Conservation (phyloP, 2,329 filamentous ascomycete genomes). For the Curvularia verruculosa region DNA sequence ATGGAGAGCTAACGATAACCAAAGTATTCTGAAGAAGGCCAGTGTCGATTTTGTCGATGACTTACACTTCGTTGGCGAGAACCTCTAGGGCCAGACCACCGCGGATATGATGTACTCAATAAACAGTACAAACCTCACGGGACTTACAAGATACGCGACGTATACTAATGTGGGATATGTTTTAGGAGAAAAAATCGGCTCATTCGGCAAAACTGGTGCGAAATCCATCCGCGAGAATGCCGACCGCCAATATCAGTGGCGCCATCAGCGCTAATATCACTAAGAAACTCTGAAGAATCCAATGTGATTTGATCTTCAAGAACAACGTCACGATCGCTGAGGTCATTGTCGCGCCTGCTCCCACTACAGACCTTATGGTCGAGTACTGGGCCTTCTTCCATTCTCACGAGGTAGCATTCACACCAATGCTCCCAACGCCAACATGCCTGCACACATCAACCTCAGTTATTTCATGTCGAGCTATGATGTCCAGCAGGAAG, state of each 20-base stretch:
- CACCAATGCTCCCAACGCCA: not conserved
- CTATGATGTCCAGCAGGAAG: conserved; percentile 1
- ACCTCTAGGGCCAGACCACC: conserved; percentile 1
- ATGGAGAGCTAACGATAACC: not conserved
- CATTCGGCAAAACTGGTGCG: not conserved
- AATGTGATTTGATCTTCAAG: conserved; percentile 5
- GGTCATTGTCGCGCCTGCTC: not conserved
- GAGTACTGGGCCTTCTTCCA: conserved; percentile 1
- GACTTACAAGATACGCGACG: not conserved
- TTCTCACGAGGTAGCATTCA: conserved; percentile 5
- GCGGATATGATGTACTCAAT: conserved; percentile 1
- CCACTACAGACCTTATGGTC: not conserved
- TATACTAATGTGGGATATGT: not conserved
- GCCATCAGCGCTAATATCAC: not conserved
- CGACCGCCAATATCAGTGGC: conserved; percentile 1
- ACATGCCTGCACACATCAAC: not conserved
- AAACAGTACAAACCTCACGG: conserved; percentile 1
- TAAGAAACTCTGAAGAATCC: not conserved
- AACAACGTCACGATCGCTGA: conserved; percentile 4
- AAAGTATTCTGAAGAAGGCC: not conserved
- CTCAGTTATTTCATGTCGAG: conserved; percentile 3
- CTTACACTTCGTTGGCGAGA: conserved; percentile 2
- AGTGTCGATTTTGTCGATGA: not conserved
- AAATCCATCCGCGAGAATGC: not conserved
- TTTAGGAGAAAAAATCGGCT: not conserved